These are phyloP conservation scores for Penicillium sp. DNA, from an alignment of 2,329 filamentous ascomycete species.

Conservation along the genomic window DNA sequence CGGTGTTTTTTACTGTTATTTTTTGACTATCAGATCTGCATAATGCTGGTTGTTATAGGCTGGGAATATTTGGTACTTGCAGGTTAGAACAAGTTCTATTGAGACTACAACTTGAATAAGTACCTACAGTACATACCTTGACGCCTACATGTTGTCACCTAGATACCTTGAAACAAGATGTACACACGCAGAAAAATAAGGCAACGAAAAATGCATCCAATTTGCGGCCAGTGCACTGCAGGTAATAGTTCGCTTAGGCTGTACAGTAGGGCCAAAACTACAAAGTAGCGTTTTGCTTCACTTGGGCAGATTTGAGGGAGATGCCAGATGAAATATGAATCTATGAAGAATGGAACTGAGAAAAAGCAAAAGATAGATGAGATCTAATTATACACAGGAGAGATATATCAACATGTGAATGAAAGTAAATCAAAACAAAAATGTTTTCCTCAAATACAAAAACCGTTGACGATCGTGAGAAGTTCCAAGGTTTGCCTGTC, in stretches of 20 bases:
- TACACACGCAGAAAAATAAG: conserved; percentile 9
- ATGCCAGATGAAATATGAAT: background rate
- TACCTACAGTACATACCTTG: too few species aligned
- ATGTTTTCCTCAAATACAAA: conserved; percentile 9
- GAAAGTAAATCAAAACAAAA: background rate
- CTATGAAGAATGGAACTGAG: too few species aligned
- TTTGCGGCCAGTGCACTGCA: conserved; percentile 29
- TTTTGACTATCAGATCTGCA: conserved; percentile 1
- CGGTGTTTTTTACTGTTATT: conserved; percentile 9
- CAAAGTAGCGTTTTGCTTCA: conserved; percentile 15
- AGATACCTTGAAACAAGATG: too few species aligned
- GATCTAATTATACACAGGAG: background rate
- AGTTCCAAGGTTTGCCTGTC: conserved; percentile 4
- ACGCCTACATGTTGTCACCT: too few species aligned
- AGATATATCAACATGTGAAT: background rate
- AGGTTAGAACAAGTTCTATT: too few species aligned
- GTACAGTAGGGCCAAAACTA: conserved; percentile 32
- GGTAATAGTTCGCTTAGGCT: conserved; percentile 27
- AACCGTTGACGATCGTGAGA: conserved; percentile 23
- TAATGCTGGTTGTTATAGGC: too few species aligned
- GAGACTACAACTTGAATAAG: too few species aligned
- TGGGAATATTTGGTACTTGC: too few species aligned
- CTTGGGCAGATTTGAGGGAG: background rate
- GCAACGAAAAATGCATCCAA: conserved; percentile 27
- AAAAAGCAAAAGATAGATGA: background rate